Conservation (phyloP, 495 filamentous ascomycete genomes). For the Penicillium flavigenum region DNA sequence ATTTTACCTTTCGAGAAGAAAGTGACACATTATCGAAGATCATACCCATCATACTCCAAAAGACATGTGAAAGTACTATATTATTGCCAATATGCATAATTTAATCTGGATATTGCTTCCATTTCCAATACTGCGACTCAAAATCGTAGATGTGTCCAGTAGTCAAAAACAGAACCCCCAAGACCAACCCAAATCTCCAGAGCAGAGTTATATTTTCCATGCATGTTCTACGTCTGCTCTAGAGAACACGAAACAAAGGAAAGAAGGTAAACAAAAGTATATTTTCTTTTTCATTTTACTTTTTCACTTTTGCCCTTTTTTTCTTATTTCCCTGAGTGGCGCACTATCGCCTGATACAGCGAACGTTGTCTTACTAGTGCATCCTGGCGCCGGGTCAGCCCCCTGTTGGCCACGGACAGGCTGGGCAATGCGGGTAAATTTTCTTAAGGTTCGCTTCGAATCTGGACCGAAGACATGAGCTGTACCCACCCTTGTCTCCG, state of each 20-base stretch:
- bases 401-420: constrained; percentile 1
- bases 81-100: background rate
- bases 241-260: constrained; percentile 11
- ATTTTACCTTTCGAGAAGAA: background rate
- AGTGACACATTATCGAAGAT: constrained; percentile 6
- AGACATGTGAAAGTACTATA: background rate
- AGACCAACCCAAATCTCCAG: constrained; percentile 5
- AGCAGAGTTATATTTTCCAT: constrained; percentile 42
- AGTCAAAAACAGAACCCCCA: background rate
- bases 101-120: background rate
- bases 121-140: background rate
- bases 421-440: constrained; percentile 4
- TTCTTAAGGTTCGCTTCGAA: background rate
- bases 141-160: background rate
- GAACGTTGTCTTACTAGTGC: constrained; percentile 7
- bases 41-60: background rate
- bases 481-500: background rate
- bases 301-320: background rate
- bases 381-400: background rate
- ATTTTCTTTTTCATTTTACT: background rate
- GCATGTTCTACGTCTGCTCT: constrained; percentile 47
- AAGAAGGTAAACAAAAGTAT: background rate
- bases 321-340: background rate
- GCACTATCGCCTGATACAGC: background rate
- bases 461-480: constrained; percentile 2